Evolutionary conservation across 2,329 filamentous ascomycete genomes (phyloP).

Genomic region (Pseudocercospora musae): DNA sequence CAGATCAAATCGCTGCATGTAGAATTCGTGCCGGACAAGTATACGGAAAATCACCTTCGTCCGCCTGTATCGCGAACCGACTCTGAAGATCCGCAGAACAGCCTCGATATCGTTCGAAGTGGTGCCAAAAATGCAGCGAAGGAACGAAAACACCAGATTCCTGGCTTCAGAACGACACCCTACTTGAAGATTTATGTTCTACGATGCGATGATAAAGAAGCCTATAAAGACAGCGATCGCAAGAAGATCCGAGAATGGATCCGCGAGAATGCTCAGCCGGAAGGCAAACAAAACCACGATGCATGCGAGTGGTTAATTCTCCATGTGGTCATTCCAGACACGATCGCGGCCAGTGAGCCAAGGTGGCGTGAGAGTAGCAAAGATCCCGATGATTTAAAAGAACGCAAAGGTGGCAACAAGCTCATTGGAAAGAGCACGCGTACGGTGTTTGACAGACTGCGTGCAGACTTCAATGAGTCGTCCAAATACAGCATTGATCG

Average conservation of each 20-base stretch:
- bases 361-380: constrained; percentile 53
- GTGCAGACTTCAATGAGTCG: constrained; percentile 81
- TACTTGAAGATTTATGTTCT: constrained; percentile 89
- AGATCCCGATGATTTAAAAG: constrained; percentile 55
- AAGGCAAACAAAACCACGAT: constrained; percentile 80
- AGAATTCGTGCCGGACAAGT: constrained; percentile 64
- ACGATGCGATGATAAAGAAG: constrained; percentile 92
- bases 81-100: constrained; percentile 26
- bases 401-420: constrained; percentile 66
- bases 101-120: constrained; percentile 45
- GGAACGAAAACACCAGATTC: constrained; percentile 85
- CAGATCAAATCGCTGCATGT: constrained; percentile 92
- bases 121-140: constrained; percentile 36
- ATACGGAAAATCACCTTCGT: constrained; percentile 26
- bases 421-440: constrained; percentile 75
- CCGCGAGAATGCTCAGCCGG: constrained; percentile 66
- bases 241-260: constrained; percentile 88
- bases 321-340: constrained; percentile 88
- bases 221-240: constrained; percentile 77
- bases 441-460: constrained; percentile 83
- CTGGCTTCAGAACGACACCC: constrained; percentile 84
- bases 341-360: constrained; percentile 73
- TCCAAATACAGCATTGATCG: constrained; percentile 72
- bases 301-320: constrained; percentile 94
- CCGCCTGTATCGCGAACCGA: constrained; percentile 20